These are phyloP conservation scores for Tylopilus sp. DNA, from an alignment of 1,284 basidiomycete species.

Conservation along the genomic window DNA sequence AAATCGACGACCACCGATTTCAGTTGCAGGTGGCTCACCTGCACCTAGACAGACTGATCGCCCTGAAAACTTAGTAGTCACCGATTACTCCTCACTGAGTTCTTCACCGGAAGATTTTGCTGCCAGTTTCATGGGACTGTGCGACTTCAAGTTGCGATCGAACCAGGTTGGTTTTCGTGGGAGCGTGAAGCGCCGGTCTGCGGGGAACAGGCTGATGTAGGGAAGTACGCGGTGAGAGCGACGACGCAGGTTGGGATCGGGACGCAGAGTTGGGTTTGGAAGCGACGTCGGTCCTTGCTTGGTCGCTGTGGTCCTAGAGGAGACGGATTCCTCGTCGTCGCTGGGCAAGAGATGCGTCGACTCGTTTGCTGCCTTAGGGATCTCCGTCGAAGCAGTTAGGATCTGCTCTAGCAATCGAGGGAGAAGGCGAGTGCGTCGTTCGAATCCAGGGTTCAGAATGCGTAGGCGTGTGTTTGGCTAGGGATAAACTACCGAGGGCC, in stretches of 20 bases:
- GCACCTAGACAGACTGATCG: too few relatives aligned
- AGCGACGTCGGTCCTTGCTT: conserved; percentile 6
- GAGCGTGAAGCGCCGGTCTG: conserved; percentile 49
- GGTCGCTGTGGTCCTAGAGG: neutral
- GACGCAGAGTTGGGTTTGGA: conserved; percentile 17
- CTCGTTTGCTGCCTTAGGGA: neutral
- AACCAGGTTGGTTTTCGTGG: too few relatives aligned
- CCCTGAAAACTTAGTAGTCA: too few relatives aligned
- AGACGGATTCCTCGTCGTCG: conserved; percentile 8
- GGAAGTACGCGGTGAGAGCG: conserved; percentile 60
- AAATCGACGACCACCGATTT: too few relatives aligned
- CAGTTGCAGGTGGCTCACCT: too few relatives aligned
- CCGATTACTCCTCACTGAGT: too few relatives aligned
- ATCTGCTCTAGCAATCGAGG: neutral
- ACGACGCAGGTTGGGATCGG: conserved; percentile 43
- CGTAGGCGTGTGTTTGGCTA: neutral
- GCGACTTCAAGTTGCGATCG: too few relatives aligned
- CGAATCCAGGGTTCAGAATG: neutral
- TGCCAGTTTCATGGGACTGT: too few relatives aligned
- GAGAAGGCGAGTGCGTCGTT: neutral
- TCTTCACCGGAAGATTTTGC: too few relatives aligned
- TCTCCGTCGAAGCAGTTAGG: neutral
- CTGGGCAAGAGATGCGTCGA: conserved; percentile 9
- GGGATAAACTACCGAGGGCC: neutral
- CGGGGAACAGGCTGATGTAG: conserved; percentile 65